phyloP scores from a whole-genome alignment of 2,329 filamentous ascomycete species.

The Cladophialophora carrionii region DNA sequence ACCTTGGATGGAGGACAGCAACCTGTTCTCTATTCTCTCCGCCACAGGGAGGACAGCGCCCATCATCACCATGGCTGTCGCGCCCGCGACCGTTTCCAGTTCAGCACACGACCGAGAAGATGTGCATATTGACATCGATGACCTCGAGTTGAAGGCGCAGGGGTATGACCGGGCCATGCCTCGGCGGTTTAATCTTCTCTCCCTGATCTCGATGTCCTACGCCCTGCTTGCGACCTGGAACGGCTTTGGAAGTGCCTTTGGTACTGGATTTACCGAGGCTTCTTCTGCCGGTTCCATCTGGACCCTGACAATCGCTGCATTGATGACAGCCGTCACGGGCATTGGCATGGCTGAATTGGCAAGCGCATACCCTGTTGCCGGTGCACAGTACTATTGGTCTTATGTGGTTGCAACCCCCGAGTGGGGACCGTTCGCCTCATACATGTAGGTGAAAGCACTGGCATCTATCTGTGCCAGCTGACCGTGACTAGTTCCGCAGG shows the following conservation, averaged over 20 bases:
- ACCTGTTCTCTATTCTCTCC: neutral
- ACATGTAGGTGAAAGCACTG: slow-evolving; percentile 16
- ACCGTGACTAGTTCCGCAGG: slow-evolving; percentile 19
- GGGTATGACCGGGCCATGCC: slow-evolving; percentile 27
- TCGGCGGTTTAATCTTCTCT: slow-evolving; percentile 23
- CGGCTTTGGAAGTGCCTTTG: slow-evolving; percentile 26
- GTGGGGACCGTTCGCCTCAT: slow-evolving; percentile 28
- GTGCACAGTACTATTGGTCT: slow-evolving; percentile 33
- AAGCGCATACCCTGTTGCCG: slow-evolving; percentile 21
- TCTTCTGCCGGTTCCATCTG: slow-evolving; percentile 28
- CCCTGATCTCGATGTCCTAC: slow-evolving; percentile 25
- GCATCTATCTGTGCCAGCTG: neutral
- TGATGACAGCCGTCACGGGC: slow-evolving; percentile 24
- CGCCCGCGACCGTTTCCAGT: neutral
- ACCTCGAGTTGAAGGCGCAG: slow-evolving; percentile 24
- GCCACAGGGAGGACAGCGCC: neutral
- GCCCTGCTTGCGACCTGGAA: slow-evolving; percentile 28
- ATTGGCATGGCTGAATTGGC: slow-evolving; percentile 29
- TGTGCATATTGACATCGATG: slow-evolving; percentile 23
- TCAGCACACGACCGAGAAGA: neutral
- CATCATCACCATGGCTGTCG: neutral
- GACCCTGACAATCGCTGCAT: slow-evolving; percentile 23
- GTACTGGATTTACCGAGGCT: slow-evolving; percentile 25
- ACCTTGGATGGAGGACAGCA: too few relatives aligned
- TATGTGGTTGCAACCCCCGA: slow-evolving; percentile 21